phyloP scores from a whole-genome alignment of 805 yeast species.

The Clavispora fructus region DNA sequence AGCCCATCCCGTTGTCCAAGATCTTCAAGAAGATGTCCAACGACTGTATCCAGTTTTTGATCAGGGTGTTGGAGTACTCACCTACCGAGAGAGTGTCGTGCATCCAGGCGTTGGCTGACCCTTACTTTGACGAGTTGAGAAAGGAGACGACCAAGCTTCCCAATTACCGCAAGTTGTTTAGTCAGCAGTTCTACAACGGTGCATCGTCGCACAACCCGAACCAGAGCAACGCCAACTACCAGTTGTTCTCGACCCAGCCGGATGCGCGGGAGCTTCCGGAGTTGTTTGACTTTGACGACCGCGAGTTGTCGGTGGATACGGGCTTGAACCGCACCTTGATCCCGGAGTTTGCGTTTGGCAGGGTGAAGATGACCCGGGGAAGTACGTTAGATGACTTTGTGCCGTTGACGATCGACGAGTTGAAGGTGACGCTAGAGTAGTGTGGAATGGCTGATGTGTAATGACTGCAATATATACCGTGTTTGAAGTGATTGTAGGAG shows the following conservation, averaged over 20 bases:
- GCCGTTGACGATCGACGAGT: constrained; percentile 27
- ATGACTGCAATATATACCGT: background rate
- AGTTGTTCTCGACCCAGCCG: constrained; percentile 34
- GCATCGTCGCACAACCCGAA: constrained; percentile 17
- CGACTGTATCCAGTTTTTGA: constrained; percentile 53
- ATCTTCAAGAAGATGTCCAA: constrained; percentile 55
- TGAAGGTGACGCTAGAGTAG: constrained; percentile 31
- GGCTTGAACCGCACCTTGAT: constrained; percentile 33
- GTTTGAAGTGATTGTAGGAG: background rate
- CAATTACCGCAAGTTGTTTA: constrained; percentile 38
- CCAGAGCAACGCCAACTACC: constrained; percentile 40
- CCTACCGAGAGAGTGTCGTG: constrained; percentile 64
- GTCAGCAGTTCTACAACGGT: constrained; percentile 30
- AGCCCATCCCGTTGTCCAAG: constrained; percentile 67
- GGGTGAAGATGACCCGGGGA: constrained; percentile 22
- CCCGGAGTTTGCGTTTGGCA: constrained; percentile 34
- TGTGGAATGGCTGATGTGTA: background rate
- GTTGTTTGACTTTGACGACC: constrained; percentile 46
- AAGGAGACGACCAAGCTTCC: constrained; percentile 33
- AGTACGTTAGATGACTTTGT: constrained; percentile 29
- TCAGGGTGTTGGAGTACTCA: constrained; percentile 58
- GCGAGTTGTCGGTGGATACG: constrained; percentile 47
- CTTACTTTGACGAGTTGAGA: constrained; percentile 53
- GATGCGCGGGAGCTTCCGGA: constrained; percentile 43
- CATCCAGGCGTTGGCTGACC: constrained; percentile 44